Base-by-base conservation (phyloP, 306 rosid genomes). In the Cicer pinnatifidum region DNA sequence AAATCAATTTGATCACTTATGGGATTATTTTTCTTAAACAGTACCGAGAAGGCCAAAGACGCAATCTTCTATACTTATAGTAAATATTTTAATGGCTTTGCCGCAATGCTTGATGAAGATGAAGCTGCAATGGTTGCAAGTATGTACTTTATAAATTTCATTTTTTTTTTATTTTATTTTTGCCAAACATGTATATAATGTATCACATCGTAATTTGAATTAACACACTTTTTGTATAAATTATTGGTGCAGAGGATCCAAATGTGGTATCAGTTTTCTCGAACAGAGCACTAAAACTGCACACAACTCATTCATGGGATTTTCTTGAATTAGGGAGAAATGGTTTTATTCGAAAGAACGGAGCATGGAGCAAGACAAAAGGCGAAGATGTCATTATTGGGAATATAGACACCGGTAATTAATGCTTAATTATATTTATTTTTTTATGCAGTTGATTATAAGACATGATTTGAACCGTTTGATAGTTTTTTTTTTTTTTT, bases 271-370 rank as follows among this genome's bases (percentile, higher is more conserved):
- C 96, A 3, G 76, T 92, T 4, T 90, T 88, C 70, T 63, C 61
- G 20, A 83, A 85, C 85, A 61, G 72, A 71, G 61, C 37, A 53
- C 38, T 71, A 23, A 19, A 88, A 54, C 46, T 88, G 48, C 92
- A 82, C 33, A 92, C 97, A 70, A 92, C 96, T 3, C 83, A 39
- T 1, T 88, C 96, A 37, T 92, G 97, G 97, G 64, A 73, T 45
- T 92, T 92, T 64, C 80, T 90, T 40, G 84, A 85, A 9, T 19
- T 90, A 4, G 89, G 78, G 11, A 67, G n/a, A 40, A 52, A 75
- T 38, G 87, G 76, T 44, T 56, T 6, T 13, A 28, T 66, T 78
- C 67, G 44, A 46, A 2, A 7, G 0, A 2, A 8, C 1, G 88
- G 96, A 9, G 1, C 72, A 47, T 92, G 96, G 97, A 61, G 17